Evolutionary conservation across 2,329 filamentous ascomycete genomes (phyloP).

Genomic region (Fusarium staphyleae): DNA sequence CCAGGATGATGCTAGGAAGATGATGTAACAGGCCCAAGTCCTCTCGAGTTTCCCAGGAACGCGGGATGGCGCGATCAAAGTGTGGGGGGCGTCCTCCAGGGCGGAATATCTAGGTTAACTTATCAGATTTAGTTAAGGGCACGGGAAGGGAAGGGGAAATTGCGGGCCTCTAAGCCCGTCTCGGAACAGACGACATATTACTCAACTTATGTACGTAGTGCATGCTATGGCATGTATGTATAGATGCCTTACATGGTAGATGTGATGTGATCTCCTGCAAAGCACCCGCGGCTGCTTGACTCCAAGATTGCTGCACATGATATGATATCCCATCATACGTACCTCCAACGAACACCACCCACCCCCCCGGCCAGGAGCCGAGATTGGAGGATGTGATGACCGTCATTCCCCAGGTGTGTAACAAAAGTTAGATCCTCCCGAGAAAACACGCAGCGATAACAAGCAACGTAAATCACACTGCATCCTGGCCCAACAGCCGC

Average conservation of each 20-base stretch:
- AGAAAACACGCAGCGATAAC: constrained; percentile 2
- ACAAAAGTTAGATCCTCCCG: constrained; percentile 9
- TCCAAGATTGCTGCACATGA: neutral
- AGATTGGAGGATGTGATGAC: constrained; percentile 35
- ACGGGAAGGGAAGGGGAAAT: neutral
- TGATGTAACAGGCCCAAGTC: constrained; percentile 12
- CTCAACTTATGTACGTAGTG: too few relatives aligned
- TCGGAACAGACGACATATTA: constrained; percentile 4
- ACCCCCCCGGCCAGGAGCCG: constrained; percentile 17
- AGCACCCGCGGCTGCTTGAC: too few relatives aligned
- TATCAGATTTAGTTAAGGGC: neutral
- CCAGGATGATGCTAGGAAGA: constrained; percentile 29
- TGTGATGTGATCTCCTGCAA: too few relatives aligned
- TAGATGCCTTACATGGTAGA: constrained; percentile 7
- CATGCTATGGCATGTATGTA: too few relatives aligned
- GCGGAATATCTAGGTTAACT: neutral
- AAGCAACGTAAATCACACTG: constrained; percentile 6
- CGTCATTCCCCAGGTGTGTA: constrained; percentile 2
- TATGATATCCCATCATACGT: neutral
- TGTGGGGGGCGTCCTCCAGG: constrained; percentile 25
- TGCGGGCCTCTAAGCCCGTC: neutral
- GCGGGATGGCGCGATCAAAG: constrained; percentile 35
- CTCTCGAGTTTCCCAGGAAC: constrained; percentile 25
- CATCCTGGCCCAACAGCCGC: constrained; percentile 23
- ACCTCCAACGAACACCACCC: neutral